A percentile compares a stretch with the other conserved stretches of the same genome.
phyloP scores from a whole-genome alignment of 1,284 basidiomycete genomes.

The Coriolopsis trogii region DNA sequence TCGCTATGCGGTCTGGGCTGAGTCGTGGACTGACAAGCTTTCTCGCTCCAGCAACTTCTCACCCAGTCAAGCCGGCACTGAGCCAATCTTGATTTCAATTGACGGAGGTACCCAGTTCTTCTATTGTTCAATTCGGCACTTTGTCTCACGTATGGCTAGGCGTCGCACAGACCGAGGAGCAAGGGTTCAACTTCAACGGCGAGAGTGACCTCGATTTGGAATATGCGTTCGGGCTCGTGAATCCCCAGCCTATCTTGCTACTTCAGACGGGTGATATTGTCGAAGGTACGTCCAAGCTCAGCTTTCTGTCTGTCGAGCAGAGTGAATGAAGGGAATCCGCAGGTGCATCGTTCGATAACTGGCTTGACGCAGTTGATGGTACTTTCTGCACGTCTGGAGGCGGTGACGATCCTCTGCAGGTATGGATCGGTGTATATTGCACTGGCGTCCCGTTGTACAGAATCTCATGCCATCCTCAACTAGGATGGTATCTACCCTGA shows the following conservation, averaged over 20 bases:
- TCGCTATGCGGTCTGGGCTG: not conserved
- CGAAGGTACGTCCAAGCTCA: slow-evolving; percentile 34
- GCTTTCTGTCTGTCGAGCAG: not conserved
- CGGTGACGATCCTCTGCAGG: slow-evolving; percentile 51
- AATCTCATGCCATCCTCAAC: not conserved
- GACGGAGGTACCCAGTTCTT: slow-evolving; percentile 45
- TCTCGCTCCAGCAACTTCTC: slow-evolving; percentile 38
- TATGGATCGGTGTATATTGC: not conserved
- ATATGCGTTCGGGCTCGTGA: slow-evolving; percentile 51
- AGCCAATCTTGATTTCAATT: slow-evolving; percentile 47
- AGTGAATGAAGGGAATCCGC: no score
- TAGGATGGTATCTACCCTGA: slow-evolving; percentile 61
- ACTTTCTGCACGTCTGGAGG: slow-evolving; percentile 63
- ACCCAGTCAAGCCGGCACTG: slow-evolving; percentile 35
- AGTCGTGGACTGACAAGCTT: not conserved
- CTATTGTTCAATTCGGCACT: not conserved
- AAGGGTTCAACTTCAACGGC: slow-evolving; percentile 47
- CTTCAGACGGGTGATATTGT: slow-evolving; percentile 51
- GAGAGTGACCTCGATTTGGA: slow-evolving; percentile 60
- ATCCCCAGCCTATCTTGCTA: slow-evolving; percentile 44
- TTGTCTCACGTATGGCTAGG: slow-evolving; percentile 27
- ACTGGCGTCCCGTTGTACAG: not conserved
- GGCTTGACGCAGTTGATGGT: slow-evolving; percentile 48
- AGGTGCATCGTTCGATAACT: slow-evolving; percentile 50
- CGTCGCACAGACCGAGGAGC: slow-evolving; percentile 32